Evolutionary conservation across 805 yeast genomes (phyloP), one percentile per base, ranked within the genome.

Genomic region (Yarrowia bubula): DNA sequence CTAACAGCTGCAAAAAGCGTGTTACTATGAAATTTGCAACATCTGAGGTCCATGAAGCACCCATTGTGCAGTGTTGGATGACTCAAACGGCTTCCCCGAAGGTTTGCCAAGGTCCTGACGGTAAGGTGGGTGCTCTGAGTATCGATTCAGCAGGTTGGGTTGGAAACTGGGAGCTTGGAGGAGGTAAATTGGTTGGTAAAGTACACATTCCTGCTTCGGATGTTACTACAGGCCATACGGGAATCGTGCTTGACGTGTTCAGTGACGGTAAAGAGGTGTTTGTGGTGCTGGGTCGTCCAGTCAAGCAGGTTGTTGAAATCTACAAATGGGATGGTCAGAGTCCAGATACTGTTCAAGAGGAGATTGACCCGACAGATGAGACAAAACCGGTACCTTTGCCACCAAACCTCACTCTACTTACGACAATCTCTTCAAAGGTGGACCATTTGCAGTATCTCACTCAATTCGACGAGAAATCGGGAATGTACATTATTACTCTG

Each of bases 121-220:
- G 51, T 22, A 43, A 43, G n/a, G 15, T 58, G 8, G 64, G 64
- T 4, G 64, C 64, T 8, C 35, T 58, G 18, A 58, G 64, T 43
- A 58, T 58, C 43, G 64, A 58, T n/a, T 35, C 39, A 8, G 10
- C 41, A 0, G 64, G 64, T n/a, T 35, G 51, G 50, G 51, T 43
- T 15, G 51, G 35, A 4, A 58, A 44, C 39, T 58, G 64, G 64
- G 64, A 58, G 15, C 64, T 58, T 43, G 64, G 51, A 22, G 61
- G 47, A 8, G 61, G 61, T 3, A 55, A 55, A 15, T 17, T 55
- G n/a, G 61, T 31, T 0, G 61, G 61, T 3, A 55, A 55, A 41
- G 37, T 55, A 8, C 46, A n/a, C 11, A 17, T 55, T 15, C 61
- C 61, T 1, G 61, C 39, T 7, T 39, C 41, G 3, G 61, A 55